Conservation (phyloP, 2,329 filamentous ascomycete genomes). For the Fusarium sp. region DNA sequence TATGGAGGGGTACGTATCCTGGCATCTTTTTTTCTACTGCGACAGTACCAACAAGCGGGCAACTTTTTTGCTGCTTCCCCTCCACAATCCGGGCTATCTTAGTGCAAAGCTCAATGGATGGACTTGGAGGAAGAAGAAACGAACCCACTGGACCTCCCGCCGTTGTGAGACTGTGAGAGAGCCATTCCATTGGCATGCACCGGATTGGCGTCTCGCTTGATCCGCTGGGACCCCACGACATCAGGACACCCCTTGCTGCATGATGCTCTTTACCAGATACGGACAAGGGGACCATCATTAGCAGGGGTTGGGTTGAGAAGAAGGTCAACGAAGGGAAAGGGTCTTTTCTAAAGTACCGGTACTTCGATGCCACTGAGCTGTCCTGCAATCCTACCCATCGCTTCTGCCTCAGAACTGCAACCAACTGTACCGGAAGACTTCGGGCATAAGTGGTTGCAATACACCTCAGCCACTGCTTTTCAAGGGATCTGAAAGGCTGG, state of each 20-base stretch:
- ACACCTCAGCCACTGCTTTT: conserved; percentile 13
- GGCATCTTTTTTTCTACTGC: conserved; percentile 33
- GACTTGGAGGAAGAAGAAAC: conserved; percentile 26
- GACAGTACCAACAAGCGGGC: conserved; percentile 30
- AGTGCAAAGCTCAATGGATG: conserved; percentile 38
- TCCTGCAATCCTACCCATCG: neutral
- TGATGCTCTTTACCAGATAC: conserved; percentile 32
- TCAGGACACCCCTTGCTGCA: conserved; percentile 42
- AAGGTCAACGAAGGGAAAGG: conserved; percentile 40
- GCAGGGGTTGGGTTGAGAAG: conserved; percentile 39
- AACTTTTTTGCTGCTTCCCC: conserved; percentile 32
- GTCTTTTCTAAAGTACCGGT: conserved; percentile 41
- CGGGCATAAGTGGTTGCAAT: conserved; percentile 32
- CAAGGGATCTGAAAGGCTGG: conserved; percentile 29
- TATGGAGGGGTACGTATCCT: conserved; percentile 49
- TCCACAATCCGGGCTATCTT: conserved; percentile 44
- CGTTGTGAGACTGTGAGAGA: conserved; percentile 41
- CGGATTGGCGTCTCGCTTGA: conserved; percentile 47
- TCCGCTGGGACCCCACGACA: conserved; percentile 46
- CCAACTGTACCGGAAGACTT: conserved; percentile 43
- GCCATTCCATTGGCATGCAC: conserved; percentile 44
- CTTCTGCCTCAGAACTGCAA: conserved; percentile 2
- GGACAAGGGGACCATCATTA: conserved; percentile 35
- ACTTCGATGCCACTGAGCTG: conserved; percentile 22
- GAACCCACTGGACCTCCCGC: conserved; percentile 32